Conservation (phyloP, 2,329 filamentous ascomycete species). For the Orbilia blumenaviensis region DNA sequence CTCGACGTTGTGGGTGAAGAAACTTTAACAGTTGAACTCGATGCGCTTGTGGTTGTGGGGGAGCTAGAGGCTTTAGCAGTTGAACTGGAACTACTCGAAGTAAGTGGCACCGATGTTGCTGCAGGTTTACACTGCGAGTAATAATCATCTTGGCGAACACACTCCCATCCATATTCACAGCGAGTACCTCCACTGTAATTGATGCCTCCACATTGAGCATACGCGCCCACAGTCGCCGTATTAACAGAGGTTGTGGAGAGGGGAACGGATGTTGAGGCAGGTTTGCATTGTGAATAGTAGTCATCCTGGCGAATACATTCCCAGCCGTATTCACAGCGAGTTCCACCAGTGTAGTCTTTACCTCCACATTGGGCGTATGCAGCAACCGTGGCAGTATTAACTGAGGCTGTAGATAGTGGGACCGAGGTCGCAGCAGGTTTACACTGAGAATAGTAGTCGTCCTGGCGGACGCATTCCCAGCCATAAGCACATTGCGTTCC, state of each 20-base stretch:
- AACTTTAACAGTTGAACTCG: not conserved
- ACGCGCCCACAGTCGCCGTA: not conserved
- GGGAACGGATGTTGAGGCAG: not conserved
- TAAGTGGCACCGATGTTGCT: slow-evolving; percentile 1
- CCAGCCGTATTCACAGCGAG: slow-evolving; percentile 50
- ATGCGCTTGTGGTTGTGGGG: not conserved
- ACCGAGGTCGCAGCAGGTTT: not conserved
- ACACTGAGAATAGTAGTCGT: slow-evolving; percentile 14
- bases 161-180: slow-evolving; percentile 17
- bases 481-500: not conserved
- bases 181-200: slow-evolving; percentile 15
- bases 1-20: not conserved
- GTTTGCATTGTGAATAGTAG: slow-evolving; percentile 55
- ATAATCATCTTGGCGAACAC: slow-evolving; percentile 1
- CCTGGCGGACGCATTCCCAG: slow-evolving; percentile 5
- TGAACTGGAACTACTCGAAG: not conserved
- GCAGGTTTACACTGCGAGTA: slow-evolving; percentile 37
- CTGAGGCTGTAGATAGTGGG: not conserved
- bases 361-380: slow-evolving; percentile 58
- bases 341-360: slow-evolving; percentile 48
- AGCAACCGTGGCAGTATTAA: not conserved
- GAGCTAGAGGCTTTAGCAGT: not conserved
- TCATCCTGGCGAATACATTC: slow-evolving; percentile 50
- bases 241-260: not conserved
- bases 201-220: slow-evolving; percentile 24